Evolutionary conservation across 2,329 filamentous ascomycete genomes (phyloP).

Genomic region (Hymenotorrendiella dingleyae): DNA sequence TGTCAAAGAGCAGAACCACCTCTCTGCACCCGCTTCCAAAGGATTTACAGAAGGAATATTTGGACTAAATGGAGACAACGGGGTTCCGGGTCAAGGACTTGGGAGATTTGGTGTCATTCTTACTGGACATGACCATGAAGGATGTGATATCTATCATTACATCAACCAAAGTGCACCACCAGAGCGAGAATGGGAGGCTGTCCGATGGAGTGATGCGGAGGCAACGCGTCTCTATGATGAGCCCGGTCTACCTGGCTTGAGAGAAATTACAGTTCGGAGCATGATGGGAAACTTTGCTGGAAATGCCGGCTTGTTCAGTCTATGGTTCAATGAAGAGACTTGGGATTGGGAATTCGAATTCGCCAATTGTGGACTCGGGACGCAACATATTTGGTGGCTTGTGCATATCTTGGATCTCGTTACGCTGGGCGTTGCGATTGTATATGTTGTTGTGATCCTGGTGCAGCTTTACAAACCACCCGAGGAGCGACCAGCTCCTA

Average conservation of each 20-base stretch:
- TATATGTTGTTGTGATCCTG: constrained; percentile 10
- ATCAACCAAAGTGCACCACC: constrained; percentile 52
- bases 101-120: constrained; percentile 74
- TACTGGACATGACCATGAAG: constrained; percentile 92
- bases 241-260: constrained; percentile 53
- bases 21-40: constrained; percentile 65
- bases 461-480: constrained; percentile 1
- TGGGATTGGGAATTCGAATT: constrained; percentile 83
- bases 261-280: constrained; percentile 89
- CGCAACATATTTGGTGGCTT: constrained; percentile 92
- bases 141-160: constrained; percentile 85
- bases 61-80: constrained; percentile 61
- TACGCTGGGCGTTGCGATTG: constrained; percentile 18
- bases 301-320: constrained; percentile 79
- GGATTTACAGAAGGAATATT: constrained; percentile 81
- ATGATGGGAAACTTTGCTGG: constrained; percentile 99
- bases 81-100: constrained; percentile 52
- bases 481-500: not conserved
- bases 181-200: constrained; percentile 34
- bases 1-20: constrained; percentile 85
- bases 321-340: constrained; percentile 73
- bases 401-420: constrained; percentile 65
- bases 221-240: constrained; percentile 36
- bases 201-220: constrained; percentile 42
- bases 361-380: constrained; percentile 68